Evolutionary conservation across 352 stramenopile species (phyloP), one percentile per base, ranked within the genome.

Genomic region (Pythium rhizo-oryzae): DNA sequence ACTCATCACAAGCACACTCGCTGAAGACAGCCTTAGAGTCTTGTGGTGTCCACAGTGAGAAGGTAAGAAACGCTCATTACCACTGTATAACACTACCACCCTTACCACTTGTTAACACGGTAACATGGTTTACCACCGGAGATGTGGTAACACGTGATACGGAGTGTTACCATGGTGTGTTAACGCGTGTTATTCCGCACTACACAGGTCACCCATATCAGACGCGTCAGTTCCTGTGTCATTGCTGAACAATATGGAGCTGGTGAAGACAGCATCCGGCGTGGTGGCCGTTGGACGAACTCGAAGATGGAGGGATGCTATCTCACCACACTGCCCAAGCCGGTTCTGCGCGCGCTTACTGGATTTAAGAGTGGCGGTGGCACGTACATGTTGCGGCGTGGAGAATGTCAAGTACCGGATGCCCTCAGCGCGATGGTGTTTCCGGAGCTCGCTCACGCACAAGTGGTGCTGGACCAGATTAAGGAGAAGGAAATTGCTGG

Each of bases 241-340:
- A 59, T 59, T 39, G 59, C 59, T 24, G 59, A 66, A n/a, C 15
- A 28, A 13, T 25, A 59, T 15, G 59, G 59, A 8, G 59, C 59
- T 15, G 21, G 19, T 0, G 59, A 66, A 2, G 47, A 13, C 4
- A 53, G 49, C 16, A 66, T 66, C 35, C 28, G 59, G n/a, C 25
- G 59, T 2, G 59, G 46, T 8, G 59, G 59, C 6, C 15, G 58
- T 6, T 65, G 58, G 58, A 65, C 46, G 16, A 65, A 65, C 19
- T 43, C 56, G 19, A 47, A 65, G 28, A 65, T 65, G 58, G 58
- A 65, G 35, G 12, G 28, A 5, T 65, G 58, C 58, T 65, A 65
- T 47, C 33, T 65, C 0, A 65, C 58, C 6, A 65, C 58, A 3
- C 8, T 65, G 16, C 44, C 58, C 0, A 65, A 49, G 15, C 8